phyloP scores from a whole-genome alignment of 129 eudicot species.

The Lactuca saligna region DNA sequence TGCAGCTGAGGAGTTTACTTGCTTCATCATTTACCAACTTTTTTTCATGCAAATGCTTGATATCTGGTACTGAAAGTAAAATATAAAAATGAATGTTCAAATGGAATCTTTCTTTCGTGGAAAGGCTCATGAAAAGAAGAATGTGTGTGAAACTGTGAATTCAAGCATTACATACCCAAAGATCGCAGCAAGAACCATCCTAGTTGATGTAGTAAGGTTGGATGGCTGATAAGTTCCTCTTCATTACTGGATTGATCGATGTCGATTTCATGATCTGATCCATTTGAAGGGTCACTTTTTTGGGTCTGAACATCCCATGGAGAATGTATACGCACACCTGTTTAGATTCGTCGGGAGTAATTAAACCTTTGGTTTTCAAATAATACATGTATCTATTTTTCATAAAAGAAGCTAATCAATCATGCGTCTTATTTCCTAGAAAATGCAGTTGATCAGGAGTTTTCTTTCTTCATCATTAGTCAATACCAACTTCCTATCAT shows the following conservation, averaged over 20 bases:
- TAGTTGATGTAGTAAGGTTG: slow-evolving; percentile 24
- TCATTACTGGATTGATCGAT: slow-evolving; percentile 13
- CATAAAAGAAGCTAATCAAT: slow-evolving; percentile 9
- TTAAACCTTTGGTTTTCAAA: not conserved
- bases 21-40: slow-evolving; percentile 49
- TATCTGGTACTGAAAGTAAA: slow-evolving; percentile 34
- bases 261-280: slow-evolving; percentile 17
- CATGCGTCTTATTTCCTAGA: slow-evolving; percentile 24
- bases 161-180: slow-evolving; percentile 28
- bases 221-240: slow-evolving; percentile 3
- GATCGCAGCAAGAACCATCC: slow-evolving; percentile 43
- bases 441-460: slow-evolving; percentile 36
- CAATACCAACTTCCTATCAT: slow-evolving; percentile 37
- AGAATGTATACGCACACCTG: slow-evolving; percentile 47
- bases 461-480: slow-evolving; percentile 35
- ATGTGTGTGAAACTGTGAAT: not conserved
- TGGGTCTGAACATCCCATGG: slow-evolving; percentile 33
- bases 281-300: not conserved
- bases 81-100: not conserved
- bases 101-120: not conserved
- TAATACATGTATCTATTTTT: not conserved
- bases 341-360: not conserved
- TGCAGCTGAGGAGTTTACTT: slow-evolving; percentile 37
- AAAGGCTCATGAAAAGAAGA: not conserved
- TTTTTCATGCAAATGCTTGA: slow-evolving; percentile 42